Conservation (phyloP, 2,329 filamentous ascomycete genomes). For the Epichloe typhina region DNA sequence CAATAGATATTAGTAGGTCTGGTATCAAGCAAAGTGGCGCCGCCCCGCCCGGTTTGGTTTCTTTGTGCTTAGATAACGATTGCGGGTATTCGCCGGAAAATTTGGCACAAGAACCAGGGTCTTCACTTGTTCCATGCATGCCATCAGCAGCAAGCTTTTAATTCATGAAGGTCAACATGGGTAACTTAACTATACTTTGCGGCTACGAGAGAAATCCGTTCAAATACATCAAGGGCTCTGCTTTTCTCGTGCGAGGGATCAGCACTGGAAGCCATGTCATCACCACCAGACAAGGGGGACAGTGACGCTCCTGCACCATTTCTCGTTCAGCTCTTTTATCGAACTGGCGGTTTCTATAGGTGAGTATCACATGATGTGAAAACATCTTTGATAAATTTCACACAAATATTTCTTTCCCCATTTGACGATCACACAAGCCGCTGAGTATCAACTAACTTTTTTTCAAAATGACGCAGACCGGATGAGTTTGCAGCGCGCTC, state of each 20-base stretch:
- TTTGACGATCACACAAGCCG: too few species aligned
- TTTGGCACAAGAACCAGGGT: neutral
- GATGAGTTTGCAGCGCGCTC: slow-evolving; percentile 52
- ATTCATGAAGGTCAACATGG: neutral
- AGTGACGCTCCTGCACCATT: slow-evolving; percentile 66
- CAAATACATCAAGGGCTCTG: neutral
- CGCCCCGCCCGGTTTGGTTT: neutral
- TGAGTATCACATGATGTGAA: slow-evolving; percentile 16
- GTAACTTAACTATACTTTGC: neutral
- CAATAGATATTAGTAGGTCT: too few species aligned
- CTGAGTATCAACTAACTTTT: too few species aligned
- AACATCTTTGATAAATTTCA: neutral
- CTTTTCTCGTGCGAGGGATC: neutral
- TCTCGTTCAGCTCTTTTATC: slow-evolving; percentile 75
- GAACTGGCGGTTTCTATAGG: slow-evolving; percentile 58
- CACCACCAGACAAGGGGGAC: slow-evolving; percentile 32
- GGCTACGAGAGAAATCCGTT: neutral
- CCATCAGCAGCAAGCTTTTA: neutral
- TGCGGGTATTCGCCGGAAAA: slow-evolving; percentile 16
- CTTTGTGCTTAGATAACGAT: slow-evolving; percentile 11
- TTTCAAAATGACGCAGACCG: slow-evolving; percentile 31
- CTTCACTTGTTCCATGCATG: neutral
- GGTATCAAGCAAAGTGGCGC: too few species aligned
- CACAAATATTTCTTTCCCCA: too few species aligned
- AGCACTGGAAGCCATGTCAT: slow-evolving; percentile 9